A percentile compares a stretch with the other conserved stretches of the same genome.
Conservation (phyloP, 1,139 yeast species). For the Geotrichum candidum region DNA sequence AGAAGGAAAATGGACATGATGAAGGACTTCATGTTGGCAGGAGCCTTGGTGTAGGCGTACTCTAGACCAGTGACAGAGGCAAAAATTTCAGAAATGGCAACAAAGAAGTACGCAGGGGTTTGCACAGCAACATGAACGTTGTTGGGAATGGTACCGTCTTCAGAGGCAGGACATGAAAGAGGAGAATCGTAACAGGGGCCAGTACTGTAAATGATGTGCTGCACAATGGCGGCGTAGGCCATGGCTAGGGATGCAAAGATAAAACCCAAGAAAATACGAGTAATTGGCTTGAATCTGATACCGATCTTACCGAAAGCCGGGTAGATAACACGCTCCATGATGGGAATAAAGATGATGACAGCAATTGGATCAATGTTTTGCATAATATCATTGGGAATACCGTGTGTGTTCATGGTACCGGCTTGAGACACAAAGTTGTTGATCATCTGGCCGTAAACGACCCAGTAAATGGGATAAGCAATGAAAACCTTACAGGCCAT, state of each 20-base stretch:
- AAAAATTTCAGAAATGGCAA: conserved; percentile 58
- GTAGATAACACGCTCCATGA: conserved; percentile 48
- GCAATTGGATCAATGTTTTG: conserved; percentile 59
- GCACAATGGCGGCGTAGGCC: conserved; percentile 77
- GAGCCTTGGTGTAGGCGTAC: conserved; percentile 68
- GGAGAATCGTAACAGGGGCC: conserved; percentile 76
- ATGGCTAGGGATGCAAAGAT: conserved; percentile 63
- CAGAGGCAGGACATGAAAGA: conserved; percentile 34
- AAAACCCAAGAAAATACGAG: conserved; percentile 73
- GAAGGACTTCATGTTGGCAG: conserved; percentile 58
- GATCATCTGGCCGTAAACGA: conserved; percentile 61
- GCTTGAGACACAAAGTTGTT: conserved; percentile 63
- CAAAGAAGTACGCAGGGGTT: conserved; percentile 56
- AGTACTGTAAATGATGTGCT: conserved; percentile 61
- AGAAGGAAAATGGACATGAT: conserved; percentile 58
- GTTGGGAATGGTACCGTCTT: conserved; percentile 41
- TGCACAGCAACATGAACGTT: conserved; percentile 56
- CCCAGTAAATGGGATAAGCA: conserved; percentile 61
- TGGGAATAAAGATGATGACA: conserved; percentile 56
- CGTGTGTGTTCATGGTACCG: conserved; percentile 56
- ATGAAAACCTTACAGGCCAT: conserved; percentile 59
- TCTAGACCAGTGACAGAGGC: conserved; percentile 64
- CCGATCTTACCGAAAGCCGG: conserved; percentile 50
- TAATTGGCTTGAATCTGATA: conserved; percentile 45
- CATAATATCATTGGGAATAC: conserved; percentile 61